Evolutionary conservation across 2,329 filamentous ascomycete genomes (phyloP), one percentile per base, ranked within the genome.

Genomic region (Beauveria caledonica): DNA sequence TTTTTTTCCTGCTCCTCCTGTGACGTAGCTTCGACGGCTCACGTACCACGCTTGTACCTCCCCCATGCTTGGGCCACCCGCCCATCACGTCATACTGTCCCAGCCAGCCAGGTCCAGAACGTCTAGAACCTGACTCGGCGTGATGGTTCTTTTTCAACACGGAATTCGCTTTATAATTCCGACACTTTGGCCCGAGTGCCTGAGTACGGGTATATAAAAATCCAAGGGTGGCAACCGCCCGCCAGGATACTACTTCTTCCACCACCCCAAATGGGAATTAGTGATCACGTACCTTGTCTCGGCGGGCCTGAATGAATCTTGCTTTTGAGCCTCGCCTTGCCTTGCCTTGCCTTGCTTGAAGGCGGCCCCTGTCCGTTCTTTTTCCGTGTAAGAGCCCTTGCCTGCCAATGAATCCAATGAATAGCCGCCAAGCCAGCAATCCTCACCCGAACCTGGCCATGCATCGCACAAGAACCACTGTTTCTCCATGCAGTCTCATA

Each of bases 71-170:
- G 9, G 56, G 33, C 33, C 45, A 39, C 33, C 33, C 56, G 19
- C 46, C 33, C 45, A 50, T 58, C 45, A 58, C 56, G 56, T 58
- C 56, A 58, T 51, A 44, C 46, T 50, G 46, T 58, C 11, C 56
- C 36, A 48, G 45, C 25, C 56, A 23, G 45, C 46, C 33, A 58
- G 56, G 56, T 58, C 56, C 56, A 58, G 56, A 58, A 42, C 56
- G 39, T 58, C 46, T 51, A 21, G n/a, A 36, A n/a, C 46, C 56
- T 51, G 45, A 50, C 46, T 51, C 45, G 56, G 36, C 46, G 17
- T 13, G 56, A 23, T 36, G 25, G 53, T 33, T n/a, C 21, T 53
- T 53, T 25, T 46, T 21, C 48, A 50, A 17, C 46, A 25, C n/a
- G 25, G 21, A 33, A 19, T 33, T 50, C 9, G 5, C 23, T 13